Base-by-base conservation (phyloP, 2,329 filamentous ascomycete species). In the Diaporthe caulivora region DNA sequence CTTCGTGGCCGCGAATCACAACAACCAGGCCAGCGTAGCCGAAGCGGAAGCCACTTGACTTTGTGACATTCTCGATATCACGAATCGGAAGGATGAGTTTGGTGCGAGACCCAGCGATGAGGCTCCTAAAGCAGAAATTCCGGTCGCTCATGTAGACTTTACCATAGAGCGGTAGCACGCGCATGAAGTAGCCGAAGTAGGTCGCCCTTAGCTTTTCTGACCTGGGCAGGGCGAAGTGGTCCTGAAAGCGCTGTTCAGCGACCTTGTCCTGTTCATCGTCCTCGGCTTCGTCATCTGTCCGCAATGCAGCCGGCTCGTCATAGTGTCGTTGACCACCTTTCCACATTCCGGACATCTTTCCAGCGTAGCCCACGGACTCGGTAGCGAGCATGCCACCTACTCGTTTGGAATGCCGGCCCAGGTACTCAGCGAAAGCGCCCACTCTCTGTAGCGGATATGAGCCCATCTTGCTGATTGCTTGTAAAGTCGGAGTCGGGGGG, bases 291-390 rank as follows among this genome's bases (percentile, higher is more conserved):
- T 91, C 88, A 57, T 91, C 88, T 2, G 86, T 85, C 40, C 83
- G 85, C 54, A 88, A 83, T 29, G 84, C 87, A 57, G 84, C 81
- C 2, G 87, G 87, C 55, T 90, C 93, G 65, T 93, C 92, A 79
- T 98, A 99, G 82, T 98, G 96, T 78, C 93, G 95, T 78, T 93
- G 92, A 17, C 94, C 94, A 44, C 97, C 97, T 77, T 95, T 94
- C 91, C 97, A 97, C 94, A 98, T 98, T 49, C 95, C 96, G 0
- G 96, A 97, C 0, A 98, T 95, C 82, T 98, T 98, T 80, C 97
- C 95, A 42, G 98, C 93, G 80, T 98, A 98, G 1, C 95, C 95
- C 92, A 98, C 97, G 0, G 96, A 97, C 81, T 98, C 95, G 0
- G 93, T 94, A 9, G 96, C 94, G 58, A 98, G 84, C 11, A 97